phyloP scores from a whole-genome alignment of 1,284 basidiomycete species.

The Sphaerobolus stellatus region DNA sequence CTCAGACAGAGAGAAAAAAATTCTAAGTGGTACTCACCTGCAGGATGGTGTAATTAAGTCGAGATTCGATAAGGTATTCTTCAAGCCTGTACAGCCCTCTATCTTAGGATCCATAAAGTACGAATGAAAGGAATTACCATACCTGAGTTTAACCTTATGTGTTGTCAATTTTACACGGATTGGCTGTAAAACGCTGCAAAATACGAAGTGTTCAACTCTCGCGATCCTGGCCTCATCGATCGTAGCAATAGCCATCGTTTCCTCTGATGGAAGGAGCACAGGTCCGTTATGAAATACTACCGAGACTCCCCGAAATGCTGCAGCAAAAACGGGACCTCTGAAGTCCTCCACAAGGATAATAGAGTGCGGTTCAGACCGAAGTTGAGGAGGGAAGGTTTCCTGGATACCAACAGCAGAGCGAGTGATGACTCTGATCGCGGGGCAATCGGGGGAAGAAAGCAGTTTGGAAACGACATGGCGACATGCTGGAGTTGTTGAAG shows the following conservation, averaged over 20 bases:
- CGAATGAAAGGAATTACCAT: neutral
- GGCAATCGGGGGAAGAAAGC: constrained; percentile 18
- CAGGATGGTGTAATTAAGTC: constrained; percentile 34
- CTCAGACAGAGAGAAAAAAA: neutral
- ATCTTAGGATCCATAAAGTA: neutral
- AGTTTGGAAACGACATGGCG: constrained; percentile 27
- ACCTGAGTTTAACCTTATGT: constrained; percentile 33
- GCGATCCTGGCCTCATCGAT: constrained; percentile 35
- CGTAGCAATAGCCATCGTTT: constrained; percentile 36
- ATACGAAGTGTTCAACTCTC: constrained; percentile 41
- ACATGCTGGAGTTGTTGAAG: too few species aligned
- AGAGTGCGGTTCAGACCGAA: constrained; percentile 2
- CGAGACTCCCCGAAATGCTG: constrained; percentile 27
- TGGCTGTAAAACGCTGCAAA: constrained; percentile 34
- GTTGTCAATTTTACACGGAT: constrained; percentile 32
- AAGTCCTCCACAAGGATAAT: constrained; percentile 32
- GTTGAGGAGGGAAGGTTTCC: constrained; percentile 1
- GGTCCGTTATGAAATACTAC: constrained; percentile 35
- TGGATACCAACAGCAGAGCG: constrained; percentile 18
- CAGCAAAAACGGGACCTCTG: constrained; percentile 25
- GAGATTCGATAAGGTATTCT: constrained; percentile 35
- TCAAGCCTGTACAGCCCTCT: constrained; percentile 25
- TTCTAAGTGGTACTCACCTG: constrained; percentile 20
- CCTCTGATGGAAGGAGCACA: constrained; percentile 27
- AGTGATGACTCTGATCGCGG: constrained; percentile 16